phyloP scores from a whole-genome alignment of 306 rosid genomes.

The Inga oerstediana region DNA sequence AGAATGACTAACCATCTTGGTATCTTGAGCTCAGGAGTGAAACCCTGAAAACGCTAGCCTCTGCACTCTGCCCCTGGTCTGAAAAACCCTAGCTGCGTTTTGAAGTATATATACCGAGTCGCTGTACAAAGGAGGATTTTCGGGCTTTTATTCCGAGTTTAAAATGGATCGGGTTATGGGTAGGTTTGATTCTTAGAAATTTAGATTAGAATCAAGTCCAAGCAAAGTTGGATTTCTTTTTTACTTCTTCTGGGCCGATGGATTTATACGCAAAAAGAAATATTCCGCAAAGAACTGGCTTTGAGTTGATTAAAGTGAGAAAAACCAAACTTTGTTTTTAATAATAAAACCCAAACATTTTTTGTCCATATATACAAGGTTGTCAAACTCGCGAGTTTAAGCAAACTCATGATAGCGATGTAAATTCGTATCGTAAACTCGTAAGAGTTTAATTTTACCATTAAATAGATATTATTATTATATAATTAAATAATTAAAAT shows the following conservation, averaged over 20 bases:
- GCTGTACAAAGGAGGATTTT: not conserved
- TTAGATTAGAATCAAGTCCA: not conserved
- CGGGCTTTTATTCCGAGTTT: not conserved
- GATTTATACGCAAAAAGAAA: not conserved
- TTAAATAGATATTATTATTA: too few species aligned
- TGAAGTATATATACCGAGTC: not conserved
- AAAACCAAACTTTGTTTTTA: not conserved
- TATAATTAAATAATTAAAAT: too few species aligned
- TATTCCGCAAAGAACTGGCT: not conserved
- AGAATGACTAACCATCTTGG: not conserved
- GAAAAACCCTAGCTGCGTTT: slow-evolving; percentile 2
- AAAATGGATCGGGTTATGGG: not conserved
- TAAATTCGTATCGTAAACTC: too few species aligned
- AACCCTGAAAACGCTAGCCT: not conserved
- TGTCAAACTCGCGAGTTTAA: too few species aligned
- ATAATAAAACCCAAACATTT: not conserved
- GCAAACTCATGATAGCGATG: too few species aligned
- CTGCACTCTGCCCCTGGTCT: not conserved
- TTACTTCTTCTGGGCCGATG: not conserved
- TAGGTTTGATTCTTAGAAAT: not conserved
- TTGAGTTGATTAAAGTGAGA: not conserved
- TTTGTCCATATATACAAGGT: not conserved
- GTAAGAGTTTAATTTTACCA: too few species aligned
- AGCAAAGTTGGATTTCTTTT: not conserved
- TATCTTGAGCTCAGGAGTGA: not conserved